Conservation (phyloP, 2,329 filamentous ascomycete genomes). For the Xylaria sp. region DNA sequence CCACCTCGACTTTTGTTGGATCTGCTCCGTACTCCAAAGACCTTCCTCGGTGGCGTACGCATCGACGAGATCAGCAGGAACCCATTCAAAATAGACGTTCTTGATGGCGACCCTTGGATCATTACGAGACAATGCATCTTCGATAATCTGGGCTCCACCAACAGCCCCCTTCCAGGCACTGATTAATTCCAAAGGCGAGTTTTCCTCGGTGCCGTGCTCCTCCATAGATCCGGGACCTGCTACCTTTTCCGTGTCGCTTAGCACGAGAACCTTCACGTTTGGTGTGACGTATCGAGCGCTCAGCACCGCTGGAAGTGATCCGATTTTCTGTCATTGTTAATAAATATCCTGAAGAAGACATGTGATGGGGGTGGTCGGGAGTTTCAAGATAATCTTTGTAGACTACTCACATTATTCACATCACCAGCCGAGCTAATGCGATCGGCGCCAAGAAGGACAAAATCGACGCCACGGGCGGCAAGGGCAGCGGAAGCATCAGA, state of each 20-base stretch:
- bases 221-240: slow-evolving; percentile 56
- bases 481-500: slow-evolving; percentile 69
- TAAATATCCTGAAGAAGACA: not conserved
- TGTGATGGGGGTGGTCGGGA: not conserved
- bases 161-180: slow-evolving; percentile 55
- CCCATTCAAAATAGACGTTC: slow-evolving; percentile 71
- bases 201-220: slow-evolving; percentile 61
- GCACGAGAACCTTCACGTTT: slow-evolving; percentile 60
- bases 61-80: slow-evolving; percentile 61
- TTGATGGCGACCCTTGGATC: slow-evolving; percentile 50
- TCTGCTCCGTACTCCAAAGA: slow-evolving; percentile 52
- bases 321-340: slow-evolving; percentile 60
- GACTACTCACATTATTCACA: slow-evolving; percentile 63
- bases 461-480: slow-evolving; percentile 61
- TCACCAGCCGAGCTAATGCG: slow-evolving; percentile 66
- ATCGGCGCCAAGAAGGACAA: slow-evolving; percentile 73
- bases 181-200: slow-evolving; percentile 62
- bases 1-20: slow-evolving; percentile 53
- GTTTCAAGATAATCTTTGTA: not conserved
- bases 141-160: slow-evolving; percentile 39
- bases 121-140: slow-evolving; percentile 24
- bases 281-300: slow-evolving; percentile 62
- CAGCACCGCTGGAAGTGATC: slow-evolving; percentile 68
- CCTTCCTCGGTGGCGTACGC: slow-evolving; percentile 66
- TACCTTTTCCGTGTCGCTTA: slow-evolving; percentile 72